Percentiles rank a stretch among this genome's conserved stretches.
These are phyloP conservation scores for Aspergillus novoparasiticus DNA, from an alignment of 2,329 filamentous ascomycete genomes.

Conservation along the genomic window DNA sequence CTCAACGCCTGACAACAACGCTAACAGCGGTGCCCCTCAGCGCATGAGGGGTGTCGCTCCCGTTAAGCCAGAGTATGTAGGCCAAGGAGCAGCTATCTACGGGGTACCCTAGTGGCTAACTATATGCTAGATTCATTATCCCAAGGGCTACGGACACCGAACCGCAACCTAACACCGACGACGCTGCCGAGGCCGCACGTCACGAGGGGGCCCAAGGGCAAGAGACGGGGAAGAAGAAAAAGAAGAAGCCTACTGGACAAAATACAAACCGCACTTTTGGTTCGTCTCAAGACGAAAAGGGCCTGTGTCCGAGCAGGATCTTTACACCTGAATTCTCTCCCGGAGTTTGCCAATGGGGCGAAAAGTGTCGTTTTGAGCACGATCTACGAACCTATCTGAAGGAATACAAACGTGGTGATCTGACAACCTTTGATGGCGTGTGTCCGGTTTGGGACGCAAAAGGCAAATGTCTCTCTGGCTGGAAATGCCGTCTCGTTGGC, in stretches of 20 bases:
- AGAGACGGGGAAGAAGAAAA: conserved; percentile 48
- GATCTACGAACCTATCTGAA: conserved; percentile 82
- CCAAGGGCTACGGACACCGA: conserved; percentile 21
- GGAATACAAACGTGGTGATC: conserved; percentile 77
- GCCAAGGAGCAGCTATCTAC: neutral
- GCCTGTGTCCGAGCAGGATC: conserved; percentile 74
- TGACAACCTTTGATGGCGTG: conserved; percentile 72
- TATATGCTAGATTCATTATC: conserved; percentile 35
- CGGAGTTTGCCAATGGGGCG: conserved; percentile 71
- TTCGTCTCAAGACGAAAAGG: conserved; percentile 73
- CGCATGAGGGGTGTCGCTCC: conserved; percentile 63
- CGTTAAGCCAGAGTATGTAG: conserved; percentile 70
- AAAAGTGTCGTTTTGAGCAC: conserved; percentile 79
- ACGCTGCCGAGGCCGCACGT: conserved; percentile 61
- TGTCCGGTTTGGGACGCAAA: conserved; percentile 80
- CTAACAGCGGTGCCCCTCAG: conserved; percentile 31
- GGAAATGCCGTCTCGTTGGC: conserved; percentile 89
- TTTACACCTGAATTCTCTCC: conserved; percentile 80
- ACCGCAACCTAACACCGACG: conserved; percentile 50
- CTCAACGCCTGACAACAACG: conserved; percentile 25
- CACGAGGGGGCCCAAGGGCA: conserved; percentile 44
- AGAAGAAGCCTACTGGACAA: conserved; percentile 70
- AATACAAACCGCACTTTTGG: conserved; percentile 84
- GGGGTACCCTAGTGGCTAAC: conserved; percentile 4
- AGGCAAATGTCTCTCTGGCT: conserved; percentile 79